Evolutionary conservation across 176 grass and related monocot species (phyloP), one percentile per base, ranked within the genome.

Genomic region (Carex littledalei): DNA sequence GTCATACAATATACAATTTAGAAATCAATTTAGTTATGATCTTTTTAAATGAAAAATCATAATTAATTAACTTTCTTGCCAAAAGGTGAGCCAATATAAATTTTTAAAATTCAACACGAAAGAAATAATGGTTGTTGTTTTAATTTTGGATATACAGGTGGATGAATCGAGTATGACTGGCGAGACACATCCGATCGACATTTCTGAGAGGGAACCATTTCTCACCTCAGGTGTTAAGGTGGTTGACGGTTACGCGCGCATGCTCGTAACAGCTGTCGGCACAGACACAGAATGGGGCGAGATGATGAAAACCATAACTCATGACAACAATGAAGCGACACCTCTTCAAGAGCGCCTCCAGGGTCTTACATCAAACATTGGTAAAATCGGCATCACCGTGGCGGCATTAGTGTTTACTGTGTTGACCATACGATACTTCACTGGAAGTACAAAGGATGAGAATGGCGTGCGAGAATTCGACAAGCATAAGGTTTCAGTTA

Each of bases 131-230:
- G 15, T 83, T 83, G 4, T 8, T 47, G 15, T 50, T 65, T 52
- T 6, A 22, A 16, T 53, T 31, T 26, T 10, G n/a, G 32, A 63
- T 16, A 16, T 17, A 34, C 77, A 86, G 84, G 73, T 93, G 57
- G 95, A 98, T 81, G 95, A 98, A 82, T 94, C 95, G 5, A 93
- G 91, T 91, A 93, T 94, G 89, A 98, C 95, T 0, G 95, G 95
- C 22, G 95, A 98, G 88, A 90, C 93, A 4, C 79, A 93, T 54
- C 86, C 92, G 0, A 65, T 93, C 0, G 86, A 90, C 29, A 15
- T 93, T 52, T 81, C 68, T 74, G 62, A 73, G 1, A 53, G 82
- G 57, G 76, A 3, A 64, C 93, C 95, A 9, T 98, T 98, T 80
- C 89, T 98, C 43, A 24, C 77, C 17, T 90, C 89, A 20, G 91